Evolutionary conservation across 1,284 basidiomycete species (phyloP), one percentile per base, ranked within the genome.

Genomic region (Crepidotus sp.): DNA sequence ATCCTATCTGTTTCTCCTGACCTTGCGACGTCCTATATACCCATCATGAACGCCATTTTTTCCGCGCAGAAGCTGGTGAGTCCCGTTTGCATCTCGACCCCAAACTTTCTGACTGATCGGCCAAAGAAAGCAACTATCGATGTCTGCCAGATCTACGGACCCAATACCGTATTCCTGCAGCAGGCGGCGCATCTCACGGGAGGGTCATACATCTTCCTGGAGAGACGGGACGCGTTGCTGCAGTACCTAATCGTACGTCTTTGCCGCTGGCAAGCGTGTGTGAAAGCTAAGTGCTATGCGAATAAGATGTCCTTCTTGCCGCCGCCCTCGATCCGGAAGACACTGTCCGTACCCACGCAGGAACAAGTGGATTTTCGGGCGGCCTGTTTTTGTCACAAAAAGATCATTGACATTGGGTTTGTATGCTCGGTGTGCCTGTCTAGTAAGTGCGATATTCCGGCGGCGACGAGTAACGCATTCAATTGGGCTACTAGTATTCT

Each of bases 41-140:
- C 95, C 9, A 81, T 98, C 61, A 99, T 99, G 96, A 98, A 98
- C 61, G 87, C 92, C 46, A 98, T 98, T 41, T 99, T 99, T 66
- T 94, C 93, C 3, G 96, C 96, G 1, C 96, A 99, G 62, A 98
- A 98, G 67, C 74, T 91, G 46, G 92, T 87, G 51, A 55, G 77
- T 22, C 65, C 42, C 25, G 10, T 17, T 7, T 4, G 19, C 14
- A 18, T 17, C 41, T 34, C 13, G 11, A 22, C 19, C 36, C 31
- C 24, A 34, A 11, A 15, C 14, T 45, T 30, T 14, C 18, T 36
- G 34, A 14, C 19, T 39, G 42, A 22, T 40, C 40, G 26, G 40
- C 26, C 51, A 21, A 58, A 96, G 89, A 93, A 88, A 77, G 85
- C 97, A 11, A 86, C 88, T 1, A 93, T 99, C 54, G 95, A 98